These are phyloP conservation scores for Globisporangium sylvaticum DNA, from an alignment of 352 stramenopile genomes.

Conservation along the genomic window DNA sequence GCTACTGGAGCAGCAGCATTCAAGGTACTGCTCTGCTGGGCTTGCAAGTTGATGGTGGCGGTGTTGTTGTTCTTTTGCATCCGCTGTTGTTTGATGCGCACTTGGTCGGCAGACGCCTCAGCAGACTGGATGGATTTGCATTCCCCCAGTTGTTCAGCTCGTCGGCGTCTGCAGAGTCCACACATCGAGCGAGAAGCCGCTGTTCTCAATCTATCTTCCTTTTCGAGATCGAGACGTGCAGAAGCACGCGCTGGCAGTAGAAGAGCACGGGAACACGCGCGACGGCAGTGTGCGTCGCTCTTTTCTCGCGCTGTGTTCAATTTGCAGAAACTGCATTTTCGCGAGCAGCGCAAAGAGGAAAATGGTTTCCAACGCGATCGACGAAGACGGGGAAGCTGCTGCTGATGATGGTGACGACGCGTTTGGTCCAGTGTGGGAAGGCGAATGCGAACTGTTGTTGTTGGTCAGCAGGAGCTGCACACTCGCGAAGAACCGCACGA, in stretches of 20 bases:
- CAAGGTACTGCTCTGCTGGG: not conserved
- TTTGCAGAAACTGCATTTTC: slow-evolving; percentile 19
- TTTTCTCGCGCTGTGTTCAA: not conserved
- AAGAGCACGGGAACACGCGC: slow-evolving; percentile 27
- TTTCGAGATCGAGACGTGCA: slow-evolving; percentile 28
- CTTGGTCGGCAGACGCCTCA: slow-evolving; percentile 7
- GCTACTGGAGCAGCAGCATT: not conserved
- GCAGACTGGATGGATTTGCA: not conserved
- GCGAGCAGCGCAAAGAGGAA: slow-evolving; percentile 28
- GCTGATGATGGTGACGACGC: not conserved
- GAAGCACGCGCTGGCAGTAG: slow-evolving; percentile 33
- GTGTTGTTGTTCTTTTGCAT: slow-evolving; percentile 11
- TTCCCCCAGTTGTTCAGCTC: slow-evolving; percentile 15
- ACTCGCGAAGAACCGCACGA: slow-evolving; percentile 35
- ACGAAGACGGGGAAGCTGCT: not conserved
- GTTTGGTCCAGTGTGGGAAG: not conserved
- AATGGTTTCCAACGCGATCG: slow-evolving; percentile 14
- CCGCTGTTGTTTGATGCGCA: slow-evolving; percentile 24
- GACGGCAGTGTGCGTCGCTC: slow-evolving; percentile 12
- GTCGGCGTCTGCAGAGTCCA: slow-evolving; percentile 16
- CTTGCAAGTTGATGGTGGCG: not conserved
- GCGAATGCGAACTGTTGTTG: slow-evolving; percentile 12
- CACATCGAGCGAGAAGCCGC: slow-evolving; percentile 22
- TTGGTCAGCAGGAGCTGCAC: slow-evolving; percentile 26
- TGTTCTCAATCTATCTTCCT: slow-evolving; percentile 31